Evolutionary conservation across 2,329 filamentous ascomycete genomes (phyloP).

Genomic region (Rasamsonia emersonii): DNA sequence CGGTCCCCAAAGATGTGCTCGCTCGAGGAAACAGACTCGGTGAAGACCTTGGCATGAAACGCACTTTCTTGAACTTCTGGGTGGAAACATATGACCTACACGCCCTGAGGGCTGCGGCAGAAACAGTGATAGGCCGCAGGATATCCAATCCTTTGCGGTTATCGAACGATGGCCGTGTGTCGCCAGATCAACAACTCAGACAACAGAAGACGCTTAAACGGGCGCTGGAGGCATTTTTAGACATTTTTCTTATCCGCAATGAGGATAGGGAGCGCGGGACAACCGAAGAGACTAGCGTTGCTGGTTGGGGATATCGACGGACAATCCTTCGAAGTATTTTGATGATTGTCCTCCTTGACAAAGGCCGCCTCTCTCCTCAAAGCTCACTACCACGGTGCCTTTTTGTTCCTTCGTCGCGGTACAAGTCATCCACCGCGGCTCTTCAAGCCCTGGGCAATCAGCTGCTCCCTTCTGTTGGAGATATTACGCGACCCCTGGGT

Average conservation of each 20-base stretch:
- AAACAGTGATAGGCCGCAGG: slow-evolving; percentile 52
- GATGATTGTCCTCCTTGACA: slow-evolving; percentile 53
- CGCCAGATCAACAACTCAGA: slow-evolving; percentile 3
- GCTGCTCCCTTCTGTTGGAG: slow-evolving; percentile 51
- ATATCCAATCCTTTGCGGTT: slow-evolving; percentile 21
- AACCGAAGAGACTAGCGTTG: slow-evolving; percentile 2
- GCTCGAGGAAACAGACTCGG: slow-evolving; percentile 39
- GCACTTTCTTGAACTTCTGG: slow-evolving; percentile 50
- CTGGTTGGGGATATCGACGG: slow-evolving; percentile 40
- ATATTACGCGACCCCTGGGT: slow-evolving; percentile 46
- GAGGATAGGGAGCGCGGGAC: slow-evolving; percentile 38
- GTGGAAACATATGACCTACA: slow-evolving; percentile 48
- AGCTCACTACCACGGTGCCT: slow-evolving; percentile 33
- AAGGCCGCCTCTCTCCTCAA: slow-evolving; percentile 35
- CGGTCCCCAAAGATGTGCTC: slow-evolving; percentile 45
- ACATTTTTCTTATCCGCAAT: slow-evolving; percentile 50
- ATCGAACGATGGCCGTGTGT: slow-evolving; percentile 5
- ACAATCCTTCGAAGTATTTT: slow-evolving; percentile 51
- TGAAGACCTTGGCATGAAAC: slow-evolving; percentile 50
- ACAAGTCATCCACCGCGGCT: slow-evolving; percentile 49
- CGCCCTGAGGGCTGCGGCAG: slow-evolving; percentile 44
- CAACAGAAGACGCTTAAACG: slow-evolving; percentile 27
- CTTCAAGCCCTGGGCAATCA: slow-evolving; percentile 45
- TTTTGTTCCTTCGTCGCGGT: slow-evolving; percentile 43
- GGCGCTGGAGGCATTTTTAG: slow-evolving; percentile 45